Conservation (phyloP, 164 flowering plant genomes). For the Annona squamosa region DNA sequence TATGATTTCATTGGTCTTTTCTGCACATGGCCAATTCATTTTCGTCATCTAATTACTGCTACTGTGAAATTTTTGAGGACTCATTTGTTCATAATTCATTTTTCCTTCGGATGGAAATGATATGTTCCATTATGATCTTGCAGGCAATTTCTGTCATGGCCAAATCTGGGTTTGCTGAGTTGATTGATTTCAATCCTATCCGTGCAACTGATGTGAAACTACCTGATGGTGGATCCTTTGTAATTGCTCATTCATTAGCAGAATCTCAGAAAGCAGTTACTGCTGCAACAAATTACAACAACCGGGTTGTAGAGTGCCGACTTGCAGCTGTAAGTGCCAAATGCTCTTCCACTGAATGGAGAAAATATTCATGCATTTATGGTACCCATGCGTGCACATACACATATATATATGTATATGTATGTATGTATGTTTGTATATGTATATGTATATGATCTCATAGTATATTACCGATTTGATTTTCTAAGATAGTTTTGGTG, state of each 20-base stretch:
- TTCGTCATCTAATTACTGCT: too few species aligned
- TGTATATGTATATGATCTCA: neutral
- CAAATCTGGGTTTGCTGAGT: constrained; percentile 82
- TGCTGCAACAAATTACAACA: constrained; percentile 95
- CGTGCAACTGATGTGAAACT: constrained; percentile 96
- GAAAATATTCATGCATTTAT: neutral
- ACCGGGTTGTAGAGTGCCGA: constrained; percentile 93
- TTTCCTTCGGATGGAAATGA: neutral
- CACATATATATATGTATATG: neutral
- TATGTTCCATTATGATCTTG: constrained; percentile 8
- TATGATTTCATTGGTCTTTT: too few species aligned
- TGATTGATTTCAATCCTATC: constrained; percentile 94
- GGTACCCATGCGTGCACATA: neutral
- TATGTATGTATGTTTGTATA: neutral
- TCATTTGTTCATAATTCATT: neutral
- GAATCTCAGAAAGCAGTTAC: constrained; percentile 97
- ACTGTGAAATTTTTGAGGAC: neutral
- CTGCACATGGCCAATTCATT: too few species aligned
- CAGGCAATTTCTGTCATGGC: constrained; percentile 99
- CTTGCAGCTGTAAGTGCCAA: constrained; percentile 70
- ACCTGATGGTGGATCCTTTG: constrained; percentile 85
- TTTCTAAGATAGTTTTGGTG: neutral
- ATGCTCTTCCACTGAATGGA: neutral
- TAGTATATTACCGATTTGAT: neutral
- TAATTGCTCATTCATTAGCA: constrained; percentile 89